Evolutionary conservation across 495 filamentous ascomycete species (phyloP), one percentile per base, ranked within the genome.

Genomic region (Aspergillus diversus): DNA sequence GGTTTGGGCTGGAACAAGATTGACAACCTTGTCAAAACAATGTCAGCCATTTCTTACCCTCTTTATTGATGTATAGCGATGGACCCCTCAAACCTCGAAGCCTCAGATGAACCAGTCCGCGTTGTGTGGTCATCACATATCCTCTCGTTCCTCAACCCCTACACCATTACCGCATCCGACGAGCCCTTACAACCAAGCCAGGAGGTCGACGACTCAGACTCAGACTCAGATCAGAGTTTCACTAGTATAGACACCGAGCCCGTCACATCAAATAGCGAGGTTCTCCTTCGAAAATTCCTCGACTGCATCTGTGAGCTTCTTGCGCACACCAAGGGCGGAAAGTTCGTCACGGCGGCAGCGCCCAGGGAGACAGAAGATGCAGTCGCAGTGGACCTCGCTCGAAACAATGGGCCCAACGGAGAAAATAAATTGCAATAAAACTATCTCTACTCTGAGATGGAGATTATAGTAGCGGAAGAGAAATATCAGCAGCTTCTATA

Each of bases 41-140:
- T 27, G 21, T 27, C 21, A 2, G 21, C 21, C 21, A 27, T 27
- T 27, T 2, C 21, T 2, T 27, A 27, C 21, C 21, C 21, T 27
- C 21, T 27, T 27, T 27, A 27, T 27, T 27, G 21, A 27, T 27
- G 21, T 27, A 27, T 27, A 27, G 21, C 21, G 1, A 27, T 27
- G 21, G 21, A 27, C 21, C 21, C 21, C 1, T 27, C 21, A 27
- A 27, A 27, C 21, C 21, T 27, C 21, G 21, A 27, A 27, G 21
- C 21, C 21, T 27, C 21, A 27, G 1, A 27, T 27, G 21, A 27
- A 2, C 2, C 2, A 27, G 21, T 27, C 21, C 21, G 21, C 21
- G 51, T 49, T 49, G 46, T 49, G 6, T 49, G 46, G 46, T 2
- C 46, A 49, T 49, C 46, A 13, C 13, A 49, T 49, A 49, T 49